These are phyloP conservation scores for Linnemannia elongata DNA, from an alignment of 192 early-diverging fungal species.

Conservation along the genomic window DNA sequence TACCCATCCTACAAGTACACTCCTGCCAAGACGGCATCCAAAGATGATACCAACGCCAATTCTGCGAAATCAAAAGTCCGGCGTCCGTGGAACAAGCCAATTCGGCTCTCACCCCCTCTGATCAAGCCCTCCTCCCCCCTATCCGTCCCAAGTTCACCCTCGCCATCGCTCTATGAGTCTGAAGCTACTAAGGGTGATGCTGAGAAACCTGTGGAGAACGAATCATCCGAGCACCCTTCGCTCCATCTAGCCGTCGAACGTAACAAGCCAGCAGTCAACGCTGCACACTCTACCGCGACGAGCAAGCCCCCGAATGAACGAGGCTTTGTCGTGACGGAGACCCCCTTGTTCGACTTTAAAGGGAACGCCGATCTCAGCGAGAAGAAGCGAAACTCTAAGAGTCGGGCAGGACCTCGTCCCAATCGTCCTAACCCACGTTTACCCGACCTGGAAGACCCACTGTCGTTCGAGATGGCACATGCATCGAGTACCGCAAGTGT, in stretches of 20 bases:
- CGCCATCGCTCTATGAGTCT: not conserved
- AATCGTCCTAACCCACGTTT: not conserved
- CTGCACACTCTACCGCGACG: not conserved
- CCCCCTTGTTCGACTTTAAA: slow-evolving; percentile 24
- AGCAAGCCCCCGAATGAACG: not conserved
- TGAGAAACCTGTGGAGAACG: not conserved
- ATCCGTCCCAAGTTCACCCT: not conserved
- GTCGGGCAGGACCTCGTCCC: not conserved
- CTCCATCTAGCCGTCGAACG: not conserved
- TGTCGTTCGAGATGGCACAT: not conserved
- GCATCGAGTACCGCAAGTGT: too few relatives aligned
- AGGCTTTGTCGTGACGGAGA: slow-evolving; percentile 27
- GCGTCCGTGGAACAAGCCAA: not conserved
- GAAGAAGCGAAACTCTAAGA: not conserved
- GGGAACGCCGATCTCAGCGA: slow-evolving; percentile 15
- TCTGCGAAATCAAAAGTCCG: not conserved
- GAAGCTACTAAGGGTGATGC: not conserved
- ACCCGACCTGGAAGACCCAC: not conserved
- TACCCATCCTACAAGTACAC: slow-evolving; percentile 64
- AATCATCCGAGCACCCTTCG: not conserved
- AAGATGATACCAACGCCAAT: not conserved
- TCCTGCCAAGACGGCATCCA: slow-evolving; percentile 23
- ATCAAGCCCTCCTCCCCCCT: not conserved
- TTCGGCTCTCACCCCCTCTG: not conserved
- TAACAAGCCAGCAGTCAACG: not conserved